Evolutionary conservation across 164 flowering plant genomes (phyloP), one percentile per base, ranked within the genome.

Genomic region (Pachysandra terminalis): DNA sequence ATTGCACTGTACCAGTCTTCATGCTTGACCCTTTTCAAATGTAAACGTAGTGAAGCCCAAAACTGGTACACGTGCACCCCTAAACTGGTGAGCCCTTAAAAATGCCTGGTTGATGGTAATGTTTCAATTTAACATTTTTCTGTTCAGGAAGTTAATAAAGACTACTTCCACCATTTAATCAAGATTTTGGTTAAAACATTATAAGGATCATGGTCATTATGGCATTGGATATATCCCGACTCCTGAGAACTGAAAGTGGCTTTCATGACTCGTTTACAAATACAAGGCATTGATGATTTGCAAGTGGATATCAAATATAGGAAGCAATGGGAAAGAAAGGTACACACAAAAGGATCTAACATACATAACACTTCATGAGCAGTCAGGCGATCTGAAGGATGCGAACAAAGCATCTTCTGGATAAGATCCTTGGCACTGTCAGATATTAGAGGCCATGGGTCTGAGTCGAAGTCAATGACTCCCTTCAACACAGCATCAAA

Each of bases 391-490:
- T 96, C 92, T 49, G 85, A 71, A 35, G 98, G 93, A 22, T 69
- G 79, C 71, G 89, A 87, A 78, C 95, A 88, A 10, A 96, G 85
- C 99, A 96, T 96, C 82, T 81, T 89, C 54, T 78, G 67, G 41
- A 93, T 96, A 49, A 96, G 90, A 80, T 96, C 98, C 80, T 96
- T 96, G 15, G 96, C 99, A 78, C 99, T 96, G 59, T 86, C 95
- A 55, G 99, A 93, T 65, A 96, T 93, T 49, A 89, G 35, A 40
- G 99, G 99, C 99, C 99, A 96, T 21, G 99, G 99, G 21, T 96
- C 98, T n/a, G 99, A 93, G 3, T 91, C 97, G 69, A 96, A 96
- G 72, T 96, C 99, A 76, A 96, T 86, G 58, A 80, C 77, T 68
- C 97, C 99, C 78, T 93, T 93, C 81, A 96, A 79, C 52, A 96